Base-by-base conservation (phyloP, 306 rosid species). In the Castanopsis chinensis region DNA sequence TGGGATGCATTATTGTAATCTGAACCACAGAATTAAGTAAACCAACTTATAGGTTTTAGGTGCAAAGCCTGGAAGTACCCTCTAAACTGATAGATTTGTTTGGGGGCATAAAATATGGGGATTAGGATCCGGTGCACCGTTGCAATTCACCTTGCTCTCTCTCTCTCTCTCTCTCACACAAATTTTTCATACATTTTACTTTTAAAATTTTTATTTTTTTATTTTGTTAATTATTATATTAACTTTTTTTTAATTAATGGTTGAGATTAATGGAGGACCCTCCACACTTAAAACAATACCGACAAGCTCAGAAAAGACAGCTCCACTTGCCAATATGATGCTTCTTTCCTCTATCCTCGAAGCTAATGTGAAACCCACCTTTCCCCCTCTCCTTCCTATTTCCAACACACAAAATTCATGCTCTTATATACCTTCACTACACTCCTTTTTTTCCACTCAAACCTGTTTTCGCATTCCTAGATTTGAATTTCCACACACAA, bases 321-420 rank as follows among this genome's bases (percentile, higher is more conserved):
- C 70, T 8, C 75, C 72, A 30, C 59, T 2, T 3, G 1, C 64
- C 2, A 0, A 12, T 12, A 53, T 0, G 88, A 67, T 35, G 72
- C 43, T 87, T 87, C 90, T 75, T 60, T 59, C 54, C 81, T 58
- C 72, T 13, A 21, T 68, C 89, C 64, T 1, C 64, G 89, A 88
- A 85, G 14, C 81, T 28, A 12, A 33, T 6, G 4, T 17, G 91
- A 83, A 83, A 18, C 82, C 37, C 58, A 18, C 8, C 49, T 1
- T 15, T 14, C 3, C 4, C n/a, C 11, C 57, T 17, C 20, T 25
- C 35, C 28, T 49, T 49, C 53, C 53, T 13, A 49, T 49, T 49
- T 49, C 30, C 32, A 7, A 7, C 11, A 14, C 27, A 18, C 53
- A 3, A 30, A 19, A 53, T 43, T 30, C 63, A 8, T 15, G 3